Conservation (phyloP, 2,329 filamentous ascomycete species). For the Pleurostoma richardsiae region DNA sequence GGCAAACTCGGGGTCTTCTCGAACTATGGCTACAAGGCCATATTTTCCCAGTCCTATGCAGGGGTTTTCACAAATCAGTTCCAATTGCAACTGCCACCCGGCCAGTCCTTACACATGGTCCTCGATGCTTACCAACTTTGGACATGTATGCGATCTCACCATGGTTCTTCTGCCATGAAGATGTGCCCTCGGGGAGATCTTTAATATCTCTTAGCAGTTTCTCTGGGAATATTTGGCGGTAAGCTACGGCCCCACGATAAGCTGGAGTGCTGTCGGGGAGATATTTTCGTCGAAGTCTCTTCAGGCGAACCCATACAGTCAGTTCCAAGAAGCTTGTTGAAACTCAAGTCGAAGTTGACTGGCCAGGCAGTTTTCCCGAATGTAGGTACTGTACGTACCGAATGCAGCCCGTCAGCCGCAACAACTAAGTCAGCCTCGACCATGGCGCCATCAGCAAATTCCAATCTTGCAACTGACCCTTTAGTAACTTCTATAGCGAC, state of each 20-base stretch:
- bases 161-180: slow-evolving; percentile 2
- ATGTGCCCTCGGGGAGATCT: slow-evolving; percentile 1
- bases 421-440: slow-evolving; percentile 40
- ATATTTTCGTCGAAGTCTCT: slow-evolving; percentile 4
- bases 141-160: slow-evolving; percentile 5
- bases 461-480: slow-evolving; percentile 22
- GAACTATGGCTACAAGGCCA: slow-evolving; percentile 1
- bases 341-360: neutral
- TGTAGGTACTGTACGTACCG: slow-evolving; percentile 20
- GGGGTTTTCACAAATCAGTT: neutral
- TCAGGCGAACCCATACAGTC: neutral
- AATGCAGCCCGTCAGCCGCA: slow-evolving; percentile 48
- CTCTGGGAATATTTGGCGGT: slow-evolving; percentile 2
- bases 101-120: neutral
- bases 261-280: neutral
- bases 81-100: neutral
- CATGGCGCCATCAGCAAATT: slow-evolving; percentile 36
- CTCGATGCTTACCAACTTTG: neutral
- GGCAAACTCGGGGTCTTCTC: neutral
- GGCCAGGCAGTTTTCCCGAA: too few relatives aligned
- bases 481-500: slow-evolving; percentile 26
- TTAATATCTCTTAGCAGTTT: slow-evolving; percentile 1
- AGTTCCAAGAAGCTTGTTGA: neutral
- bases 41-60: slow-evolving; percentile 1
- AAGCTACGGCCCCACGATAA: slow-evolving; percentile 4